Evolutionary conservation across 208 protist species (phyloP).

Genomic region (Acanthamoeba sp.): DNA sequence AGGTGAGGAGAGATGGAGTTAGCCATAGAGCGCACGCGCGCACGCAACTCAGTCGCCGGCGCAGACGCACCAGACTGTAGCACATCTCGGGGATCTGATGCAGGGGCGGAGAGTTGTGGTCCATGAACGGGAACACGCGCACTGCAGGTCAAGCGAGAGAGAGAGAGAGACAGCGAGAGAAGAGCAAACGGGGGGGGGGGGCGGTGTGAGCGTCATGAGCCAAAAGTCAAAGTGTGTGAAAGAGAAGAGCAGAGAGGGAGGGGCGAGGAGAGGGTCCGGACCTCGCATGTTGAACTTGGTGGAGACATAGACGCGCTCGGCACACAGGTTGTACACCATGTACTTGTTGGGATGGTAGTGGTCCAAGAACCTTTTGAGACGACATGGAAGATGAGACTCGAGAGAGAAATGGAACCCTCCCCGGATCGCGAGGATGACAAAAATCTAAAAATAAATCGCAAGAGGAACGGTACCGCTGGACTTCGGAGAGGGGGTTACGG

Average conservation of each 20-base stretch:
- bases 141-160: neutral
- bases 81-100: conserved; percentile 55
- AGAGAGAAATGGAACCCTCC: too few relatives aligned
- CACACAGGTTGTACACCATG: conserved; percentile 72
- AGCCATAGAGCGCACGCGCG: too few relatives aligned
- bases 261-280: neutral
- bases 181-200: neutral
- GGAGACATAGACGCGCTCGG: conserved; percentile 51
- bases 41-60: too few relatives aligned
- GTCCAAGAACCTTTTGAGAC: neutral
- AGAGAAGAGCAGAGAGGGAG: neutral
- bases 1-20: too few relatives aligned
- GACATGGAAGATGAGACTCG: neutral
- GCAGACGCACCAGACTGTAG: conserved; percentile 61
- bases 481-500: conserved; percentile 57
- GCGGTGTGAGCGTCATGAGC: neutral
- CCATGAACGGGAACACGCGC: conserved; percentile 48
- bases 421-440: too few relatives aligned
- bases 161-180: neutral
- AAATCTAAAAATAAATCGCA: neutral
- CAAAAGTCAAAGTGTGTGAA: neutral
- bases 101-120: conserved; percentile 44
- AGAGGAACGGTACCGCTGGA: neutral
- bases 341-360: conserved; percentile 44
- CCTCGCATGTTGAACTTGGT: conserved; percentile 70